These are phyloP conservation scores for Serendipita sp. DNA, from an alignment of 1,284 basidiomycete species.

Conservation along the genomic window DNA sequence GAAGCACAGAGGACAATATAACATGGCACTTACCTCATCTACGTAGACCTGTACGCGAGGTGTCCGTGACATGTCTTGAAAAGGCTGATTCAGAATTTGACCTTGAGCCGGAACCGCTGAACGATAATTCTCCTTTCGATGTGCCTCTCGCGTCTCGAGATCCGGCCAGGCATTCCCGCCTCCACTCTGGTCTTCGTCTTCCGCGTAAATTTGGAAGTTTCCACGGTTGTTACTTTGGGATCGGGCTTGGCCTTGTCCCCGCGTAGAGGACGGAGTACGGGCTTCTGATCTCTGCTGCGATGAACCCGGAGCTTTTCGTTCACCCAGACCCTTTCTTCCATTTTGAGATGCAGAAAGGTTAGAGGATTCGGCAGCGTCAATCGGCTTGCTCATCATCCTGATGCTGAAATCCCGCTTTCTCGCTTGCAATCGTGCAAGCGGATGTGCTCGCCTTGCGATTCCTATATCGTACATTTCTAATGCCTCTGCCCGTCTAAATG, in stretches of 20 bases:
- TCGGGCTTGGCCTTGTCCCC: background rate
- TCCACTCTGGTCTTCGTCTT: constrained; percentile 3
- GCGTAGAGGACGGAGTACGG: constrained; percentile 25
- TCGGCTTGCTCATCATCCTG: constrained; percentile 27
- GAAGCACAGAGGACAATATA: too few species aligned
- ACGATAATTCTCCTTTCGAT: constrained; percentile 31
- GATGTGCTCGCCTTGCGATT: constrained; percentile 68
- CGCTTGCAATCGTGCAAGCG: constrained; percentile 73
- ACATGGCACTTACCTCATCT: constrained; percentile 23
- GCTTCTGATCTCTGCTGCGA: constrained; percentile 2
- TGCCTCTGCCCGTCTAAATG: constrained; percentile 52
- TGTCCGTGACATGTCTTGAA: constrained; percentile 19
- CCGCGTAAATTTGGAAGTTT: background rate
- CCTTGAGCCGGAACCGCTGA: constrained; percentile 31
- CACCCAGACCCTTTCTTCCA: constrained; percentile 22
- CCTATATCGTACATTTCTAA: constrained; percentile 76
- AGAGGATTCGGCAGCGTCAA: constrained; percentile 7
- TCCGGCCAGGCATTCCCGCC: constrained; percentile 26
- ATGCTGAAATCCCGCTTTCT: constrained; percentile 76
- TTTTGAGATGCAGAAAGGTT: constrained; percentile 12
- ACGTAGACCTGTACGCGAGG: constrained; percentile 34
- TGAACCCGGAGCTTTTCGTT: constrained; percentile 7
- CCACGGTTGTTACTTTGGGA: constrained; percentile 18
- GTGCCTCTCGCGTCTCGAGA: constrained; percentile 29
- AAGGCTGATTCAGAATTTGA: constrained; percentile 23